phyloP scores from a whole-genome alignment of 164 flowering plant genomes.

The Houttuynia cordata region DNA sequence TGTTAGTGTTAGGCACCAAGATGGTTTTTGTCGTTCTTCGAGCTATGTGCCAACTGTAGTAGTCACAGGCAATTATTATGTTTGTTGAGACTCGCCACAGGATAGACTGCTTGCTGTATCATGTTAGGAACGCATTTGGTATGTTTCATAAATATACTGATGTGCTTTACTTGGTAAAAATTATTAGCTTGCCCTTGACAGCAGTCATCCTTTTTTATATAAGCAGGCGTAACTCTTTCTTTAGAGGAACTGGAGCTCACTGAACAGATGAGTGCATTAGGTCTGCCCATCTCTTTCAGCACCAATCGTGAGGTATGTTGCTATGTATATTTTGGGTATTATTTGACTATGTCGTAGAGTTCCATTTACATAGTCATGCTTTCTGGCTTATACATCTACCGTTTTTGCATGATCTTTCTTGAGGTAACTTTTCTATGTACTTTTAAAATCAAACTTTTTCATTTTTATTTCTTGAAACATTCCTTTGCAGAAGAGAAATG shows the following conservation, averaged over 20 bases:
- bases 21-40: background rate
- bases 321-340: background rate
- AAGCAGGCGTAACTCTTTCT: conserved; percentile 17
- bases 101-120: background rate
- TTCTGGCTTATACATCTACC: background rate
- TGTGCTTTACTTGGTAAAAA: background rate
- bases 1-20: background rate
- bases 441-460: background rate
- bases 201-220: background rate
- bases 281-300: conserved; percentile 70
- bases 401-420: background rate
- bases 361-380: background rate
- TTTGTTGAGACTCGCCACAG: background rate
- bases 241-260: conserved; percentile 41
- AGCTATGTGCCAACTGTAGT: background rate
- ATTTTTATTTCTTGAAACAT: background rate
- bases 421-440: background rate
- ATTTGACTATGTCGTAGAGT: background rate
- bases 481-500: conserved; percentile 28
- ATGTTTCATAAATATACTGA: background rate
- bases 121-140: background rate
- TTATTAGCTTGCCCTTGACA: background rate
- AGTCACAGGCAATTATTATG: background rate
- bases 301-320: conserved; percentile 48
- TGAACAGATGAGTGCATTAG: conserved; percentile 51